Evolutionary conservation across 305 asterid genomes (phyloP).

Genomic region (Ilex paraguariensis): DNA sequence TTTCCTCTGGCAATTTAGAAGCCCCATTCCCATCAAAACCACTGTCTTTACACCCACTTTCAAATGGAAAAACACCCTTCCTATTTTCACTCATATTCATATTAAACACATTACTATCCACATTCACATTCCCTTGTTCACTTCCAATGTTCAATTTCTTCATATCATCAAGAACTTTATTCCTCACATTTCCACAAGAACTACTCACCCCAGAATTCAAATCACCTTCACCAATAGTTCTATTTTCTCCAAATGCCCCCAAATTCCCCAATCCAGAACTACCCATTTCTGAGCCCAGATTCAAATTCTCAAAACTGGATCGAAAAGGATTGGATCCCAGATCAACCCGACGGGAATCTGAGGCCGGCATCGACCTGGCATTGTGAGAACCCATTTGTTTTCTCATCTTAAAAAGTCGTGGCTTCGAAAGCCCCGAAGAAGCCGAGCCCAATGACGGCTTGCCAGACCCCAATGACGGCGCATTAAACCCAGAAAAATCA

Average conservation of each 20-base stretch:
- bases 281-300: not conserved
- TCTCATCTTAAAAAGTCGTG: constrained; percentile 25
- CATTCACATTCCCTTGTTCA: constrained; percentile 24
- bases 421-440: constrained; percentile 53
- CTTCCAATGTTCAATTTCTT: constrained; percentile 40
- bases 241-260: constrained; percentile 36
- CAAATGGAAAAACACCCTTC: constrained; percentile 4
- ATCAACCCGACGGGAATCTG: not conserved
- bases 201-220: constrained; percentile 12
- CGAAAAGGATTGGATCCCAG: constrained; percentile 13
- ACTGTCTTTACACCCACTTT: constrained; percentile 5
- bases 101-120: constrained; percentile 11
- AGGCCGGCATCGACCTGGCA: not conserved
- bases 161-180: constrained; percentile 45
- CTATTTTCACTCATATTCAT: constrained; percentile 24
- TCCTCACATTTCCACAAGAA: constrained; percentile 7
- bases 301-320: not conserved
- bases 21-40: constrained; percentile 32
- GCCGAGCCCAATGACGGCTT: constrained; percentile 38
- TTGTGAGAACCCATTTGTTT: not conserved
- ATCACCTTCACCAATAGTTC: constrained; percentile 13
- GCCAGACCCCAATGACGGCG: constrained; percentile 46
- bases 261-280: constrained; percentile 25
- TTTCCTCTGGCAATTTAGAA: constrained; percentile 57
- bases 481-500: constrained; percentile 15